A percentile compares a stretch with the other conserved stretches of the same genome.
These are phyloP conservation scores for Pleurotus ostreatus DNA, from an alignment of 768 basidiomycete species.

Conservation along the genomic window DNA sequence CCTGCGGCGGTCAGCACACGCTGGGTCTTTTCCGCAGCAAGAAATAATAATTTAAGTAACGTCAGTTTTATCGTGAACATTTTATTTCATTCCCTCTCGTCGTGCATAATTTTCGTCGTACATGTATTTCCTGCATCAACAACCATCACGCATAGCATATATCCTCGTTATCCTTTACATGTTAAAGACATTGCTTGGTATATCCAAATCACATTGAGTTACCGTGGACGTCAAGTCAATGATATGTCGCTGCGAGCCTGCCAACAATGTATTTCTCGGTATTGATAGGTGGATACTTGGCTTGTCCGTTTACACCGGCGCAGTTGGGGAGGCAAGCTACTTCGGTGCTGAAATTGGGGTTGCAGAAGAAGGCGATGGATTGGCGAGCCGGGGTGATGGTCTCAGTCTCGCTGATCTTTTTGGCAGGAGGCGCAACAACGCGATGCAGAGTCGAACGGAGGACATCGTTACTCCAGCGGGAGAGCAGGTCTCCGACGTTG, in stretches of 20 bases:
- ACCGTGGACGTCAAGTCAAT: neutral
- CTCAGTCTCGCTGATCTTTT: slow-evolving; percentile 43
- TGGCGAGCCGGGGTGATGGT: slow-evolving; percentile 63
- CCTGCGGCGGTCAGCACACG: slow-evolving; percentile 80
- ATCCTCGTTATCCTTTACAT: neutral
- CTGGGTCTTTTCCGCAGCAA: slow-evolving; percentile 70
- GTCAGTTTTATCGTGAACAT: neutral
- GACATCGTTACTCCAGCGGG: slow-evolving; percentile 81
- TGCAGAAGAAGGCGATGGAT: slow-evolving; percentile 87
- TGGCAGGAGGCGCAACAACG: slow-evolving; percentile 68
- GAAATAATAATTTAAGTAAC: slow-evolving; percentile 7
- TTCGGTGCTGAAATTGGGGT: slow-evolving; percentile 65
- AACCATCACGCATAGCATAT: neutral
- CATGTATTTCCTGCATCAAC: slow-evolving; percentile 2
- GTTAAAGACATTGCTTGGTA: no score
- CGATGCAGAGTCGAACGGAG: slow-evolving; percentile 79
- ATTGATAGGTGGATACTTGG: slow-evolving; percentile 68
- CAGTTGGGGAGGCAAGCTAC: slow-evolving; percentile 74
- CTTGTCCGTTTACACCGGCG: slow-evolving; percentile 28
- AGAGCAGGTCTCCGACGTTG: slow-evolving; percentile 77
- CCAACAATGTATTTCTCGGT: slow-evolving; percentile 77
- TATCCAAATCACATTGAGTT: no score
- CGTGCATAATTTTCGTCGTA: neutral
- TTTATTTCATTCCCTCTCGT: neutral
- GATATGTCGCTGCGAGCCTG: slow-evolving; percentile 57